Evolutionary conservation across 2,329 filamentous ascomycete species (phyloP), one percentile per base, ranked within the genome.

Genomic region (Ophiostoma tasmaniense): DNA sequence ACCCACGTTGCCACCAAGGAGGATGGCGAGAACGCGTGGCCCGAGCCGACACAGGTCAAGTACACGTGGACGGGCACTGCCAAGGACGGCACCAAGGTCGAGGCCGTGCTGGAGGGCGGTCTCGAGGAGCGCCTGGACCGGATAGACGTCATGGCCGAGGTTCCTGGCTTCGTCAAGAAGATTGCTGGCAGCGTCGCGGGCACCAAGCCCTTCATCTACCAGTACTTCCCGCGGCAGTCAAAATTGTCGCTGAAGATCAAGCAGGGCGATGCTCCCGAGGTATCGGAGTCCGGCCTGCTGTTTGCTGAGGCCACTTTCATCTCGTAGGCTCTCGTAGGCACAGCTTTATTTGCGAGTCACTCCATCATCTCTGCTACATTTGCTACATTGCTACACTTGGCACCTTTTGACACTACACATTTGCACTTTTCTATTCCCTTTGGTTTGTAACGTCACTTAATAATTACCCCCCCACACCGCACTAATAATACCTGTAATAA

Each of bases 291-390:
- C 76, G 95, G 95, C 65, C 82, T 80, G 64, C 80, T 96, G 68
- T 96, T 96, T 80, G 87, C 86, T 69, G 95, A 99, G 81, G 93
- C 95, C 2, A 97, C 93, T n/a, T 99, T 98, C 81, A 96, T 99
- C 80, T 93, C 90, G 67, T 89, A 81, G 72, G 30, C 59, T 99
- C 80, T 93, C 90, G 67, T 89, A 81, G 72, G 30, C 59, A 25
- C 25, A 22, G 55, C n/a, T n/a, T n/a, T n/a, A n/a, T n/a, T n/a
- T n/a, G n/a, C n/a, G n/a, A n/a, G n/a, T n/a, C n/a, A n/a, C n/a
- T n/a, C n/a, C n/a, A 55, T 55, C 22, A 55, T 55, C 7, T 25
- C 50, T 55, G 50, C n/a, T 55, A 55, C 50, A 45, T 45, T 45
- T 45, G 17, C n/a, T 52, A 52, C 45, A 22, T n/a, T 52, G 45